Evolutionary conservation across 768 basidiomycete genomes (phyloP), one percentile per base, ranked within the genome.

Genomic region (Gymnopilus junonius): DNA sequence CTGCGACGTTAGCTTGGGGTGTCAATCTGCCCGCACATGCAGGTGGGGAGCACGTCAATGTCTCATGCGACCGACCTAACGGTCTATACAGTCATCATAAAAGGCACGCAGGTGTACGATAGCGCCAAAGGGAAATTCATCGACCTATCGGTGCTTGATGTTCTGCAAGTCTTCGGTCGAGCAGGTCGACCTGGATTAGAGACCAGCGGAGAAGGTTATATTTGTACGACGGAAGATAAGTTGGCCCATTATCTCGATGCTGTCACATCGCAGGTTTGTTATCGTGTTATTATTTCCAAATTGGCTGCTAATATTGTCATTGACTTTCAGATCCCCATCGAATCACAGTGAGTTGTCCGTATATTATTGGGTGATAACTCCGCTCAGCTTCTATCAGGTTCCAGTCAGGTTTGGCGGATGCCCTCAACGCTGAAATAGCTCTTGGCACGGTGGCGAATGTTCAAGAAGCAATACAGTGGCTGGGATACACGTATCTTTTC

Each of bases 21-120:
- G 97, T 99, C 68, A 99, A 99, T 75, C 80, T 99, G 65, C 97
- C 97, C 34, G 97, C 97, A 17, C 97, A 99, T 77, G 97, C 97
- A 60, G 94, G 93, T 93, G 65, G 65, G 65, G 59, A 50, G 17
- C 55, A 50, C 12, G 53, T 50, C 55, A 17, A 40, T 17, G 25
- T 23, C 12, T 48, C 32, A 42, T 45, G 27, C 29, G 40, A 21
- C 40, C 65, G 55, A 65, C 59, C 45, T 51, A 66, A 29, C 65
- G 39, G 15, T 20, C 8, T 46, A 27, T 56, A 7, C 39, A 93
- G 96, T 97, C 58, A 77, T 97, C 66, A 98, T 97, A 80, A 99
- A 99, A 76, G 97, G 97, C 8, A 99, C 97, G 1, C 94, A 99
- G 70, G 83, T 99, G 1, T 99, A 99, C 73, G 94, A 99, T 71